Percentiles rank a stretch among this genome's conserved stretches.
These are phyloP conservation scores for Ophiostoma populinum DNA, from an alignment of 2,329 filamentous ascomycete species.

Conservation along the genomic window DNA sequence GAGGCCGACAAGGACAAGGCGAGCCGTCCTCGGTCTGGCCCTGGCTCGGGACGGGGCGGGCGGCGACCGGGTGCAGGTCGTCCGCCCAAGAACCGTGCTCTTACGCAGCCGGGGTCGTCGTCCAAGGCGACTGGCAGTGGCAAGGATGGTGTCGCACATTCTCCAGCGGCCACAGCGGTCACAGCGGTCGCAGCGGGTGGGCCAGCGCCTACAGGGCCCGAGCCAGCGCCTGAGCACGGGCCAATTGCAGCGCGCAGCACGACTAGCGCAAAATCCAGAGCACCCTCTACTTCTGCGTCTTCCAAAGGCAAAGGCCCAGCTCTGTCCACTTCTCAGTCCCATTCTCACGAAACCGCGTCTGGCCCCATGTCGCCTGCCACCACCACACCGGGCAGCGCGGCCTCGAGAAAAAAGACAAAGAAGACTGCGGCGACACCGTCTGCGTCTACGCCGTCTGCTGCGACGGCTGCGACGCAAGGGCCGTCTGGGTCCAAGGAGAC, in stretches of 20 bases:
- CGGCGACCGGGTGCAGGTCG: conserved; percentile 9
- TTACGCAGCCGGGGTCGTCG: no score
- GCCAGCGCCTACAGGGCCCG: conserved; percentile 7
- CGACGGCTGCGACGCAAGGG: no score
- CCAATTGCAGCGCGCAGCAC: conserved; percentile 16
- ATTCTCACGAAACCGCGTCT: no score
- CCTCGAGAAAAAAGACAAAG: no score
- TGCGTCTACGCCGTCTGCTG: no score
- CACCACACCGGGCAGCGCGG: no score
- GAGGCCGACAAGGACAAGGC: background rate
- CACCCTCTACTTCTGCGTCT: no score
- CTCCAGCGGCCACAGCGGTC: background rate
- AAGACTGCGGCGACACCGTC: no score
- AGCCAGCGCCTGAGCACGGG: conserved; percentile 9
- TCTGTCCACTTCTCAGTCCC: background rate
- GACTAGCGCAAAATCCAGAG: conserved; percentile 14
- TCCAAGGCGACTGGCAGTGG: background rate
- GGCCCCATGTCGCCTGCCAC: no score
- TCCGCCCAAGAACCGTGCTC: conserved; percentile 7
- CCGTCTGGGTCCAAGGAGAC: no score
- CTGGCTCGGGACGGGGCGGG: conserved; percentile 10
- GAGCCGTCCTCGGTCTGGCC: background rate
- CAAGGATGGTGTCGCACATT: background rate
- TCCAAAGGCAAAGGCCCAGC: no score
- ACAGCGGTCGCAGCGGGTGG: conserved; percentile 5